Percentiles rank a stretch among this genome's conserved stretches.
These are phyloP conservation scores for Neonectria punicea DNA, from an alignment of 2,329 filamentous ascomycete genomes.

Conservation along the genomic window DNA sequence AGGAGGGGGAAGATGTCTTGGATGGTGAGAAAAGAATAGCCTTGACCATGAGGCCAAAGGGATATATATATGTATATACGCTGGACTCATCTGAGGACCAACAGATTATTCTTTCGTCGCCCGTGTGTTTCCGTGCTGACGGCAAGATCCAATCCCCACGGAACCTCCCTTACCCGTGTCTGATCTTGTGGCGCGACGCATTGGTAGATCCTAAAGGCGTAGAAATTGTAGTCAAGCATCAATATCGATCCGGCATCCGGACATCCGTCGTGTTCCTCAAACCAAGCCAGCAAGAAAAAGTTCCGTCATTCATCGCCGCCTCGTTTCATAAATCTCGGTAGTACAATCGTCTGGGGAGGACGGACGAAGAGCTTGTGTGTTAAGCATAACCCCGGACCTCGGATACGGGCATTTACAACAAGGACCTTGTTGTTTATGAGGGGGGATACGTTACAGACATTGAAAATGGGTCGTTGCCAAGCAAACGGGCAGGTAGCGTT, in stretches of 20 bases:
- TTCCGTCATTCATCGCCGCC: not conserved
- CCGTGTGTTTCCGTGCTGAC: not conserved
- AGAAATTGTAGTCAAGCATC: not conserved
- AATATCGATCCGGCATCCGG: not conserved
- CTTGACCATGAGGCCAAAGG: not conserved
- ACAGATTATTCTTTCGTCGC: not conserved
- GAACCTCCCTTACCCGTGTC: not conserved
- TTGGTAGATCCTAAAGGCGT: not conserved
- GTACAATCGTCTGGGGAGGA: not conserved
- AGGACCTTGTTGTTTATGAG: too few relatives aligned
- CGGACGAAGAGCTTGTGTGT: too few relatives aligned
- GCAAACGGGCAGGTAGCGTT: too few relatives aligned
- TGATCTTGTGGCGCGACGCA: not conserved
- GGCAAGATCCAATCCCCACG: not conserved
- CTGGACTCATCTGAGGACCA: not conserved
- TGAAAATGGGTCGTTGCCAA: too few relatives aligned
- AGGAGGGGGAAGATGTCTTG: not conserved
- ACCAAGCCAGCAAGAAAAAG: not conserved
- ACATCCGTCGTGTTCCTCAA: not conserved
- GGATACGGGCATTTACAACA: too few relatives aligned
- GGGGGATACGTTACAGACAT: too few relatives aligned
- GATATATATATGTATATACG: not conserved
- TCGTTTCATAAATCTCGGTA: not conserved
- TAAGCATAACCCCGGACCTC: too few relatives aligned
- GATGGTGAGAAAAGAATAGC: not conserved